phyloP scores from a whole-genome alignment of 257 asterid genomes.

The Linderniella brevidens region DNA sequence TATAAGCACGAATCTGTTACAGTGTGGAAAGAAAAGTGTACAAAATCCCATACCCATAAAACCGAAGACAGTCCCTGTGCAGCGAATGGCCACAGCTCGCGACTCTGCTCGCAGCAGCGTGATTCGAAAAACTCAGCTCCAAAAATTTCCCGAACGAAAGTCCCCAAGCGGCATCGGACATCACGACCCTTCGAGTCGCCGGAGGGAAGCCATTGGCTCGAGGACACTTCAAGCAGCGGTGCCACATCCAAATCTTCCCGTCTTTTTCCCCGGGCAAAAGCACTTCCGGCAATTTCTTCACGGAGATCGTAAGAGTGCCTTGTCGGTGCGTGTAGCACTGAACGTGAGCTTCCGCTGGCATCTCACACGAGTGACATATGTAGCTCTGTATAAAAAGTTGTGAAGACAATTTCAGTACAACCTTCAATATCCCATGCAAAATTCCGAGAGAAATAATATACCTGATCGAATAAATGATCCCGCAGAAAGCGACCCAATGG shows the following conservation, averaged over 20 bases:
- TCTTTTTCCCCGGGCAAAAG: conserved; percentile 68
- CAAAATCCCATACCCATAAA: conserved; percentile 86
- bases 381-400: conserved; percentile 36
- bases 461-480: conserved; percentile 89
- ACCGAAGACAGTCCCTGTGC: conserved; percentile 94
- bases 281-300: conserved; percentile 68
- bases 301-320: conserved; percentile 89
- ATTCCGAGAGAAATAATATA: conserved; percentile 23
- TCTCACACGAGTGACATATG: conserved; percentile 72
- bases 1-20: conserved; percentile 4
- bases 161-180: conserved; percentile 99
- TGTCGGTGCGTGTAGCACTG: conserved; percentile 94
- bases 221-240: conserved; percentile 89
- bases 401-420: conserved; percentile 10
- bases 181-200: conserved; percentile 77
- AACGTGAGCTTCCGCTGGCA: conserved; percentile 94
- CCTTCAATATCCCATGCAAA: too few relatives aligned
- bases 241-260: conserved; percentile 99
- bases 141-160: conserved; percentile 92
- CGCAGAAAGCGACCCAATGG: conserved; percentile 91
- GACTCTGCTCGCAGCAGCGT: conserved; percentile 98
- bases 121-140: conserved; percentile 96
- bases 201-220: conserved; percentile 80
- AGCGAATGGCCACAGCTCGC: conserved; percentile 96
- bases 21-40: conserved; percentile 10